Conservation (phyloP, 495 filamentous ascomycete species). For the Talaromyces ruber region DNA sequence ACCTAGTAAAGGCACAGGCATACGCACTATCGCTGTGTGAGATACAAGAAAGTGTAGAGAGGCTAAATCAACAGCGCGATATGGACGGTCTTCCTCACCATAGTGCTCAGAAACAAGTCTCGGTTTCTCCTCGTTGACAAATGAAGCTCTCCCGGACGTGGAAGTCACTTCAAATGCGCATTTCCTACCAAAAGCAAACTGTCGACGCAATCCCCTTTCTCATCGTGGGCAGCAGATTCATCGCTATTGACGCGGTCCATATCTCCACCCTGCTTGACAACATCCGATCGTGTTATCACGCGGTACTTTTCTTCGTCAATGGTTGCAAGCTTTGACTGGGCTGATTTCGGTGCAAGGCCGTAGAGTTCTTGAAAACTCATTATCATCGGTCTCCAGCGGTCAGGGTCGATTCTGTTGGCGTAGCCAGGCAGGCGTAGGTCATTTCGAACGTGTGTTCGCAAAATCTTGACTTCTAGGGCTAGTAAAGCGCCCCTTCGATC, state of each 20-base stretch:
- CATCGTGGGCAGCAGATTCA: neutral
- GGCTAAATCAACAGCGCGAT: too few species aligned
- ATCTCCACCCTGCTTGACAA: neutral
- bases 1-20: too few species aligned
- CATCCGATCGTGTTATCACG: neutral
- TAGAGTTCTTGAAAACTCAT: slow-evolving; percentile 6
- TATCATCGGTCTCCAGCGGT: slow-evolving; percentile 1
- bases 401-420: slow-evolving; percentile 1
- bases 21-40: too few species aligned
- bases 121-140: too few species aligned
- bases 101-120: too few species aligned
- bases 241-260: neutral
- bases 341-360: neutral
- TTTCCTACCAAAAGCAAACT: too few species aligned
- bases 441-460: slow-evolving; percentile 14
- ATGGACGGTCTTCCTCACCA: too few species aligned
- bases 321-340: neutral
- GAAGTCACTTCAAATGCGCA: too few species aligned
- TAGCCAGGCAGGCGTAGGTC: neutral
- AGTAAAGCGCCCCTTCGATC: slow-evolving; percentile 12
- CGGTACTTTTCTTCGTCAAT: slow-evolving; percentile 2
- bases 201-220: neutral
- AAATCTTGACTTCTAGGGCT: slow-evolving; percentile 22
- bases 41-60: too few species aligned
- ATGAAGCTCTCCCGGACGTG: too few species aligned